Evolutionary conservation across 257 asterid genomes (phyloP).

Genomic region (Solanum chiquidenum): DNA sequence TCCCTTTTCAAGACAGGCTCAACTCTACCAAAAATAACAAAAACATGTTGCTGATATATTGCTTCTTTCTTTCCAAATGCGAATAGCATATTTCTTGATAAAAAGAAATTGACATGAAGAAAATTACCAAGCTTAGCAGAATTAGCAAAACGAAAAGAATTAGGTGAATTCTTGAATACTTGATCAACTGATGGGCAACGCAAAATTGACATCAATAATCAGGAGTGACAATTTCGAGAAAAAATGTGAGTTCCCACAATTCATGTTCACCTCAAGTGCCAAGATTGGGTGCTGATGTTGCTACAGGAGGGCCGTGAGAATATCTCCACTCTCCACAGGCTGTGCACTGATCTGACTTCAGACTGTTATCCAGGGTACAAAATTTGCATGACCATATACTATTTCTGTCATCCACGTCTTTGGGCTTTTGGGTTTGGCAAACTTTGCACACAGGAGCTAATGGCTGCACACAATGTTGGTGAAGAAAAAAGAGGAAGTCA

Average conservation of each 20-base stretch:
- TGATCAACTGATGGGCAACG: not conserved
- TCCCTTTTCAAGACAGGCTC: not conserved
- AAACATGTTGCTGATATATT: not conserved
- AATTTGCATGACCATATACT: constrained; percentile 63
- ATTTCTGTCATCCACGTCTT: constrained; percentile 21
- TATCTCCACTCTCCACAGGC: constrained; percentile 81
- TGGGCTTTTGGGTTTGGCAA: constrained; percentile 51
- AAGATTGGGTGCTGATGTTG: constrained; percentile 40
- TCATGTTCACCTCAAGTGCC: constrained; percentile 41
- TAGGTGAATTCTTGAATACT: not conserved
- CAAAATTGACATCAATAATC: not conserved
- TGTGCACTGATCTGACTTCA: constrained; percentile 49
- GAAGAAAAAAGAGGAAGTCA: not conserved
- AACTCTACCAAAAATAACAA: not conserved
- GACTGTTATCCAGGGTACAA: constrained; percentile 65
- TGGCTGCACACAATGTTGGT: constrained; percentile 30
- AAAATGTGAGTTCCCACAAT: not conserved
- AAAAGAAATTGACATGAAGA: not conserved
- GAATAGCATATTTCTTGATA: not conserved
- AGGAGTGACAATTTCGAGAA: not conserved
- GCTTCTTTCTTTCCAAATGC: not conserved
- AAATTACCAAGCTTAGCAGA: not conserved
- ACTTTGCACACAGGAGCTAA: constrained; percentile 72
- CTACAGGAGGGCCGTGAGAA: constrained; percentile 56
- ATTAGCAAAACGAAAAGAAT: not conserved